A percentile compares a stretch with the other conserved stretches of the same genome.
Evolutionary conservation across 495 filamentous ascomycete species (phyloP).

Genomic region (Pseudomonodictys pantanalensis): DNA sequence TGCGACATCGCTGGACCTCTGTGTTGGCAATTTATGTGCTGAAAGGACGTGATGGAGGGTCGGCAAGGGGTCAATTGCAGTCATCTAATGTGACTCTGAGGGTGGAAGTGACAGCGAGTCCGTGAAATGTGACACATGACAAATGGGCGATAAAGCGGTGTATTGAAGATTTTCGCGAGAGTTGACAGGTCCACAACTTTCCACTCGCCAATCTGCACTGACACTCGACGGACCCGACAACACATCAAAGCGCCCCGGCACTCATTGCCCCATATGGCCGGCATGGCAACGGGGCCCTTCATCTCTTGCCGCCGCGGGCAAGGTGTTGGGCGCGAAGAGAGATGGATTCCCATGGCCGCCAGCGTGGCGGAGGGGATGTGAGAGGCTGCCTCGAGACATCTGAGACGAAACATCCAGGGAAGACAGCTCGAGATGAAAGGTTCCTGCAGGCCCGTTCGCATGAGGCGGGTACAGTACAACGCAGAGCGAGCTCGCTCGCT

Average conservation of each 20-base stretch:
- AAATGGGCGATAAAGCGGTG: too few relatives aligned
- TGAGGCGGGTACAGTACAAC: constrained; percentile 16
- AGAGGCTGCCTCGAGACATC: background rate
- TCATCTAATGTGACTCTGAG: background rate
- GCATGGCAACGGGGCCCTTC: constrained; percentile 15
- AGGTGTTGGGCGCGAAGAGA: background rate
- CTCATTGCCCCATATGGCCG: background rate
- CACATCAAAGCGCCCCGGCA: constrained; percentile 18
- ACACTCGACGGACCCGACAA: constrained; percentile 6
- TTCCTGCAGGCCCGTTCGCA: constrained; percentile 24
- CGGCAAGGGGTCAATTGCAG: background rate
- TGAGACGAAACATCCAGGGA: constrained; percentile 12
- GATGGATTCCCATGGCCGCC: too few relatives aligned
- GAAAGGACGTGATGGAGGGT: background rate
- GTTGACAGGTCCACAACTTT: too few relatives aligned
- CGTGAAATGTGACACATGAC: background rate
- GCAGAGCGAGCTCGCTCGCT: too few relatives aligned
- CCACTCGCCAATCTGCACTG: constrained; percentile 12
- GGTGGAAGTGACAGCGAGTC: background rate
- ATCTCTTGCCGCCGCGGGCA: constrained; percentile 23
- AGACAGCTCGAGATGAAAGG: background rate
- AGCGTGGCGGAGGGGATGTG: background rate
- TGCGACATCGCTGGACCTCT: too few relatives aligned
- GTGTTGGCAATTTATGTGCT: too few relatives aligned
- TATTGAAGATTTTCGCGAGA: too few relatives aligned